Conservation (phyloP, 148 eudicot genomes). For the Heliamphora exappendiculata region DNA sequence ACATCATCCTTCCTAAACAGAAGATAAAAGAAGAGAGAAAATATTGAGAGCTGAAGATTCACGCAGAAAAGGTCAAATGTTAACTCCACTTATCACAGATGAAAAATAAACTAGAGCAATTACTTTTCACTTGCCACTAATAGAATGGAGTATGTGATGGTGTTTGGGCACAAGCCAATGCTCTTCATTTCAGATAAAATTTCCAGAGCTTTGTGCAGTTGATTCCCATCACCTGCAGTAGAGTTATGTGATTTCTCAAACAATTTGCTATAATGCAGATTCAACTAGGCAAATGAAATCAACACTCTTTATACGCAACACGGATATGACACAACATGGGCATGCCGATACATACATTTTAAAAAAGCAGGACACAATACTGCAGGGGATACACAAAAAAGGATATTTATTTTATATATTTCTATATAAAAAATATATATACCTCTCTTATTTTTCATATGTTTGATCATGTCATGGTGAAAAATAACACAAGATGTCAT, state of each 20-base stretch:
- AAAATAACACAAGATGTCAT: too few species aligned
- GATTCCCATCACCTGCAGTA: conserved; percentile 65
- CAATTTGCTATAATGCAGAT: neutral
- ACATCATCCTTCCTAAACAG: conserved; percentile 64
- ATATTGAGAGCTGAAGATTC: neutral
- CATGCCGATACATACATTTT: too few species aligned
- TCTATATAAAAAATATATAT: too few species aligned
- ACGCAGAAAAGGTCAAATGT: neutral
- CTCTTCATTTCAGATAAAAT: conserved; percentile 63
- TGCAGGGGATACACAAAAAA: too few species aligned
- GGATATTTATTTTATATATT: too few species aligned
- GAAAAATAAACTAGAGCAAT: conserved; percentile 18
- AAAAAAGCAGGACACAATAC: too few species aligned
- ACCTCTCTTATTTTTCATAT: too few species aligned
- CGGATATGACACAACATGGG: too few species aligned
- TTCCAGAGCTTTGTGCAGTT: conserved; percentile 70
- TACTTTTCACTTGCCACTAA: conserved; percentile 88
- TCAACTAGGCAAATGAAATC: neutral
- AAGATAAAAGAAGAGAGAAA: conserved; percentile 11
- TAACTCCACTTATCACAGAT: neutral
- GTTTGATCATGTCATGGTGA: too few species aligned
- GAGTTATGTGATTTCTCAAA: neutral
- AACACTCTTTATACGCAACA: too few species aligned
- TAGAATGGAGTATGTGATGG: conserved; percentile 81
- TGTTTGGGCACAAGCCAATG: conserved; percentile 61